phyloP scores from a whole-genome alignment of 2,329 filamentous ascomycete species.

The Penicillium glabrum region DNA sequence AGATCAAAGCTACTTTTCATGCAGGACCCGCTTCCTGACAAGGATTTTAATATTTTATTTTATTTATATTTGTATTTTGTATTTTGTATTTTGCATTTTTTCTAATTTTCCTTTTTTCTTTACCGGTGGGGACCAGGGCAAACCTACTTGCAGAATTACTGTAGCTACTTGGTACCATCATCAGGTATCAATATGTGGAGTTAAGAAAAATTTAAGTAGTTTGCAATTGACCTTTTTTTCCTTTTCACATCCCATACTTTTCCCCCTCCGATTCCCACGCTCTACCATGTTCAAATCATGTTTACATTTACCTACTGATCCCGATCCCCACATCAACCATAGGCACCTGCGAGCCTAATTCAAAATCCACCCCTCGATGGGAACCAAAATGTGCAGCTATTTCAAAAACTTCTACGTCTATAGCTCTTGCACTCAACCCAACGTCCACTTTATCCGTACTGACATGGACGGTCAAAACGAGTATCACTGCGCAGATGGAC shows the following conservation, averaged over 20 bases:
- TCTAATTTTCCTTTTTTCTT: neutral
- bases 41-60: neutral
- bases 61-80: neutral
- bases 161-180: constrained; percentile 16
- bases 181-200: constrained; percentile 17
- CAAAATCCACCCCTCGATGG: constrained; percentile 4
- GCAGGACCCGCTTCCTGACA: constrained; percentile 3
- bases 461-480: constrained; percentile 65
- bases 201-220: constrained; percentile 5
- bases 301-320: neutral
- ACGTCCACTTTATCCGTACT: constrained; percentile 69
- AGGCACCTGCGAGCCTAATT: neutral
- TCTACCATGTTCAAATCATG: neutral
- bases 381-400: constrained; percentile 56
- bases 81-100: constrained; percentile 1
- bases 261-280: neutral
- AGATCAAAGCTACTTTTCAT: constrained; percentile 4
- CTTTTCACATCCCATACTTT: neutral
- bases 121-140: neutral
- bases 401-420: constrained; percentile 79
- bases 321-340: neutral
- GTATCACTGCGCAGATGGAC: constrained; percentile 60
- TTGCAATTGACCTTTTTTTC: constrained; percentile 5
- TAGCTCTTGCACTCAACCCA: constrained; percentile 67
- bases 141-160: constrained; percentile 3